These are phyloP conservation scores for Pseudogymnoascus sp. DNA, from an alignment of 2,329 filamentous ascomycete species.

Conservation along the genomic window DNA sequence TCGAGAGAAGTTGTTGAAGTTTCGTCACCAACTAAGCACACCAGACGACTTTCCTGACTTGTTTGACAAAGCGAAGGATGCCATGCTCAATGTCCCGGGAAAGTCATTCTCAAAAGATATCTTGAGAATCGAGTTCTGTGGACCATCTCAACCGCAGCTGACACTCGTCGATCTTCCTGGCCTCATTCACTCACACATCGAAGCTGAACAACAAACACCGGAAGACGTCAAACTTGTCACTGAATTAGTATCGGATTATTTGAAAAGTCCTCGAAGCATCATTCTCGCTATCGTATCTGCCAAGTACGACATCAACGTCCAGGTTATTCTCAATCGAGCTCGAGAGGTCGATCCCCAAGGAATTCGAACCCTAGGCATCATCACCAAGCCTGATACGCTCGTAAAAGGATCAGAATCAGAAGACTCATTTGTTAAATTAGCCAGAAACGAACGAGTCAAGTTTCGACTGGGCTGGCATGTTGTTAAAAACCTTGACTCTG, in stretches of 20 bases:
- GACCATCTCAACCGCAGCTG: slow-evolving; percentile 38
- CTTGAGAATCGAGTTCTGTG: slow-evolving; percentile 19
- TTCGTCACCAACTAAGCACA: slow-evolving; percentile 15
- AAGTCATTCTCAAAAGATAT: slow-evolving; percentile 24
- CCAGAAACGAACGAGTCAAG: slow-evolving; percentile 37
- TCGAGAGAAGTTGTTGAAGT: slow-evolving; percentile 13
- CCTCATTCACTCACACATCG: slow-evolving; percentile 41
- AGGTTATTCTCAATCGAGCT: slow-evolving; percentile 40
- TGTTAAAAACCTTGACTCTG: slow-evolving; percentile 36
- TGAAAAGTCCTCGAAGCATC: slow-evolving; percentile 47
- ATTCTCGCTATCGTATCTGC: slow-evolving; percentile 49
- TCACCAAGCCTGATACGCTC: slow-evolving; percentile 52
- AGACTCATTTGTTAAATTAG: slow-evolving; percentile 33
- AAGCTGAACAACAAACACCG: slow-evolving; percentile 34
- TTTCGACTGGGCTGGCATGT: slow-evolving; percentile 47
- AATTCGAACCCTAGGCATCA: slow-evolving; percentile 34
- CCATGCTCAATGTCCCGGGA: slow-evolving; percentile 13
- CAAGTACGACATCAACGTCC: slow-evolving; percentile 53
- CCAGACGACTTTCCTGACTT: slow-evolving; percentile 17
- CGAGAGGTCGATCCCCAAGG: slow-evolving; percentile 33
- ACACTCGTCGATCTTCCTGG: slow-evolving; percentile 55
- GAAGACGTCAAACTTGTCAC: slow-evolving; percentile 39
- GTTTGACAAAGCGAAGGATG: slow-evolving; percentile 18
- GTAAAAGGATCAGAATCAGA: slow-evolving; percentile 33
- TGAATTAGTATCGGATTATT: slow-evolving; percentile 42